Evolutionary conservation across 2,329 filamentous ascomycete genomes (phyloP).

Genomic region (Aspergillus sp.): DNA sequence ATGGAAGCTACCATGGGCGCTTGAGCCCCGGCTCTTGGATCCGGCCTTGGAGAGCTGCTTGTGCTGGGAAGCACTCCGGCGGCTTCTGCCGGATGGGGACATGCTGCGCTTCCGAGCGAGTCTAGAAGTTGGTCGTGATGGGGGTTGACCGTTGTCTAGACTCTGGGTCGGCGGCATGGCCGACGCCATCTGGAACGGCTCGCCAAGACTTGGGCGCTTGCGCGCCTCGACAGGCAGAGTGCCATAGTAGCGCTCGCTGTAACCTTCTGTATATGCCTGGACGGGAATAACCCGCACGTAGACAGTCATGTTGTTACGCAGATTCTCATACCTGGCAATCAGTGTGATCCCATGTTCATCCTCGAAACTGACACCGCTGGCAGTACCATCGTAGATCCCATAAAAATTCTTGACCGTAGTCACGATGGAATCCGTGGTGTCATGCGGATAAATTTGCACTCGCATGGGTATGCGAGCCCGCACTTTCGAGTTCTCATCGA

Average conservation of each 20-base stretch:
- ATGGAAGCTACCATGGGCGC: slow-evolving; percentile 55
- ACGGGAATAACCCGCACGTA: slow-evolving; percentile 78
- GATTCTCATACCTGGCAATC: slow-evolving; percentile 95
- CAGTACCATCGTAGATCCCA: slow-evolving; percentile 79
- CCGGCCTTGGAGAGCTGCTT: slow-evolving; percentile 66
- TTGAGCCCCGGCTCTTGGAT: slow-evolving; percentile 65
- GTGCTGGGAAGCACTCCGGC: slow-evolving; percentile 75
- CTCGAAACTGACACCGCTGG: slow-evolving; percentile 89
- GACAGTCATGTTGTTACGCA: slow-evolving; percentile 86
- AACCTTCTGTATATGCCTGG: slow-evolving; percentile 50
- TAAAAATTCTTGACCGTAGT: slow-evolving; percentile 99
- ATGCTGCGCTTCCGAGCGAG: slow-evolving; percentile 73
- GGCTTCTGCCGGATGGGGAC: slow-evolving; percentile 69
- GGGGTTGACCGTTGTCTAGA: slow-evolving; percentile 58
- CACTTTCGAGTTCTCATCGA: slow-evolving; percentile 56
- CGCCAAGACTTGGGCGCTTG: slow-evolving; percentile 59
- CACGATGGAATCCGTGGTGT: slow-evolving; percentile 96
- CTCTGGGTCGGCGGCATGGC: slow-evolving; percentile 49
- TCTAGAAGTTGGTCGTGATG: slow-evolving; percentile 67
- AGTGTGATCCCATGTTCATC: slow-evolving; percentile 84
- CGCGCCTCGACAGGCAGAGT: slow-evolving; percentile 51
- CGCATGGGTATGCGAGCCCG: slow-evolving; percentile 63
- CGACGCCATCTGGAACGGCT: slow-evolving; percentile 63
- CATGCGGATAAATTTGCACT: slow-evolving; percentile 87
- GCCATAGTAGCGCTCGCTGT: slow-evolving; percentile 44